Base-by-base conservation (phyloP, 345 rosid genomes). In the Diplotaxis tenuifolia region DNA sequence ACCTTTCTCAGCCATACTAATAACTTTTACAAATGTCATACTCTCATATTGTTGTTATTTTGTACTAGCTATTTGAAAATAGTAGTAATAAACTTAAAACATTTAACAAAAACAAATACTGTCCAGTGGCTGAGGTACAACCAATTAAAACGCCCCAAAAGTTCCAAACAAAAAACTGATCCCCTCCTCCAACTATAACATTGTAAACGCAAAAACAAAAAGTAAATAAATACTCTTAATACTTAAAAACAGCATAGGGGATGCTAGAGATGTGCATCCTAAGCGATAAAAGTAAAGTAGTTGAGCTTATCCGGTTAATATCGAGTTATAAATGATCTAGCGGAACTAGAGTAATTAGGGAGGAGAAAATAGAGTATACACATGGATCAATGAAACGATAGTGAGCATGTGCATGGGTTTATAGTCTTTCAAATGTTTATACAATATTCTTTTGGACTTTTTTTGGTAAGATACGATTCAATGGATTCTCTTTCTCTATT, bases 301-400 rank as follows among this genome's bases (percentile, higher is more conserved):
- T 71, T 38, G 73, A 71, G 76, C 77, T 67, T 77, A 77, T 77
- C 81, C 77, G n/a, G 20, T 31, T 11, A 52, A 14, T 36, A 5
- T 27, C 20, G 19, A 65, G 27, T 65, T 65, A 49, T 20, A 47
- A 58, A 71, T 65, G 36, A 19, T 52, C 2, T 66, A 71, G 59
- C 53, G 32, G 47, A 59, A 10, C 28, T 77, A 71, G 76, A 61
- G 68, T 71, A 50, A 58, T 65, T 58, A 72, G 76, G 57, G 63
- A 25, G 54, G 53, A 18, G 15, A 54, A 5, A 7, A 21, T 66
- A 77, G 81, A 73, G 29, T 71, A 9, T 58, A 77, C 81, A 77
- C 69, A 67, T 77, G 81, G 81, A 59, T 77, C 77, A 72, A 77
- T 72, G 40, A 72, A 42, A 72, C 4, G 73, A 77, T 4, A 61